Conservation (phyloP, 345 rosid genomes). For the Populus davidiana region DNA sequence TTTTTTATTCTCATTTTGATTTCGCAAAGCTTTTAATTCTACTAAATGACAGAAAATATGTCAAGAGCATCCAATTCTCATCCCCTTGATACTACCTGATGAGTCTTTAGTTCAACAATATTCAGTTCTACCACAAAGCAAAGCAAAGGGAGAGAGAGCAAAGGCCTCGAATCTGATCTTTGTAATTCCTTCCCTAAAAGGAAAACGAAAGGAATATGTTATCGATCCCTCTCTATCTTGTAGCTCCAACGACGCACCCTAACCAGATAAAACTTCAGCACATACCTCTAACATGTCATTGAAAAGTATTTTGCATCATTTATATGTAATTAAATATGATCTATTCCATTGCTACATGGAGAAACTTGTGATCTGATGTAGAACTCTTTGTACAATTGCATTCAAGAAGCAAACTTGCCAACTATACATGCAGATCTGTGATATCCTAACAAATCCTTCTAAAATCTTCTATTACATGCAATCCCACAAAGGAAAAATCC, state of each 20-base stretch:
- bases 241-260: too few relatives aligned
- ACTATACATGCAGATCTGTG: not conserved
- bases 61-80: not conserved
- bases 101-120: not conserved
- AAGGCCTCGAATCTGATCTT: not conserved
- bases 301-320: not conserved
- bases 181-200: not conserved
- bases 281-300: too few relatives aligned
- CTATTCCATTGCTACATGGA: not conserved
- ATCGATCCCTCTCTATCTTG: not conserved
- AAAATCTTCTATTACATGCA: not conserved
- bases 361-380: not conserved
- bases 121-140: not conserved
- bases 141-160: not conserved
- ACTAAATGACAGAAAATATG: not conserved
- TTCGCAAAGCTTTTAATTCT: not conserved
- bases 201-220: too few relatives aligned
- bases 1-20: not conserved
- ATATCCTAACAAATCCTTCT: not conserved
- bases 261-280: too few relatives aligned
- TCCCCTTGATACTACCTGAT: not conserved
- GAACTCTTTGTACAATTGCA: not conserved
- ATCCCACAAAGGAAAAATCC: not conserved
- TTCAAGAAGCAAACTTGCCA: not conserved
- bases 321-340: not conserved